A percentile compares a stretch with the other conserved stretches of the same genome.
phyloP scores from a whole-genome alignment of 2,329 filamentous ascomycete species.

The Trichoderma gracile region DNA sequence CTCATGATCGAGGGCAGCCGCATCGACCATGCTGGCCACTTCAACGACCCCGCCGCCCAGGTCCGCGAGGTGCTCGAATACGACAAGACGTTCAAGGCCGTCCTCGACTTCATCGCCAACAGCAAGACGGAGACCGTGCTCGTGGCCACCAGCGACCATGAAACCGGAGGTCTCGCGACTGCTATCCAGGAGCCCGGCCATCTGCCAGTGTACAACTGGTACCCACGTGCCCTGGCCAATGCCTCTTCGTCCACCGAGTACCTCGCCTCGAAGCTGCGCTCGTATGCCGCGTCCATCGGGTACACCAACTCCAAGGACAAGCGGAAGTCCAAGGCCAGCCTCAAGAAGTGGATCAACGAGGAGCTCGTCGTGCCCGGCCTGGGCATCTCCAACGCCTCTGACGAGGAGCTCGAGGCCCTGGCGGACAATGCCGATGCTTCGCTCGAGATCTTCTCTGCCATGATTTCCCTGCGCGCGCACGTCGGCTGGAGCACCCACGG shows the following conservation, averaged over 20 bases:
- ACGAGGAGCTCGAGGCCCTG: slow-evolving; percentile 69
- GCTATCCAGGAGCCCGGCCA: slow-evolving; percentile 66
- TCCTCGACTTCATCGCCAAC: slow-evolving; percentile 79
- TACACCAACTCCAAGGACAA: slow-evolving; percentile 25
- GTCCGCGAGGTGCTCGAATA: slow-evolving; percentile 94
- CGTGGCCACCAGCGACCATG: slow-evolving; percentile 91
- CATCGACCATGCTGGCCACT: slow-evolving; percentile 92
- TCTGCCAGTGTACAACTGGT: slow-evolving; percentile 69
- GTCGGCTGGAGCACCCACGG: slow-evolving; percentile 95
- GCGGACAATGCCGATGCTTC: slow-evolving; percentile 58
- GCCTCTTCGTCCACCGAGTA: slow-evolving; percentile 78
- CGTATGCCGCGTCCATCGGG: slow-evolving; percentile 53
- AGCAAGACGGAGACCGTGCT: slow-evolving; percentile 75
- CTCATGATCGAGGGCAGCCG: slow-evolving; percentile 97
- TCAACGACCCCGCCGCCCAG: slow-evolving; percentile 80
- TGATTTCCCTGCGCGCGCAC: slow-evolving; percentile 84
- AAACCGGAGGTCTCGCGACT: slow-evolving; percentile 84
- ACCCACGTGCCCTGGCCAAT: slow-evolving; percentile 72
- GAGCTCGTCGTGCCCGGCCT: slow-evolving; percentile 69
- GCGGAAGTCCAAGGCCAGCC: slow-evolving; percentile 37
- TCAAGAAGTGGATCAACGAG: slow-evolving; percentile 66
- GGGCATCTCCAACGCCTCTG: slow-evolving; percentile 72
- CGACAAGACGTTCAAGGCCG: slow-evolving; percentile 79
- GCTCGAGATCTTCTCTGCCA: slow-evolving; percentile 68
- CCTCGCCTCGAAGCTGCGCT: slow-evolving; percentile 62